phyloP scores from a whole-genome alignment of 139 green algal species.

The Chlorella sp. region DNA sequence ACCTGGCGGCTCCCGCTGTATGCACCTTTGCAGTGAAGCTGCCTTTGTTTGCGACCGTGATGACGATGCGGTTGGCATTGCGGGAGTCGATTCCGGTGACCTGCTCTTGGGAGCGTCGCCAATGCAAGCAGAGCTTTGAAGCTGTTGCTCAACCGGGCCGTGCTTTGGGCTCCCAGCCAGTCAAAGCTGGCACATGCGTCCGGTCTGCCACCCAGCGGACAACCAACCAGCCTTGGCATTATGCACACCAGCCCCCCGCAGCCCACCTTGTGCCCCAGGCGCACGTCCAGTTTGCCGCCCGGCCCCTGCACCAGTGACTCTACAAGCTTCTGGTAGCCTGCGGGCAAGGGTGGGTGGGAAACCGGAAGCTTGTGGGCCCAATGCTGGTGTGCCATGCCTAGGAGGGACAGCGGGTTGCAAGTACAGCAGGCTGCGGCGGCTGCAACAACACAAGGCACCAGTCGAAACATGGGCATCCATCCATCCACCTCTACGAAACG shows the following conservation, averaged over 20 bases:
- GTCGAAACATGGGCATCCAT: background rate
- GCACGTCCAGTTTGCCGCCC: background rate
- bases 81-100: slow-evolving; percentile 2
- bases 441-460: background rate
- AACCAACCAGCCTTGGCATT: no score
- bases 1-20: no score
- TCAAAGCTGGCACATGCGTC: no score
- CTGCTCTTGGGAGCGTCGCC: background rate
- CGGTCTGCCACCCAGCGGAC: no score
- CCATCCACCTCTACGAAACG: background rate
- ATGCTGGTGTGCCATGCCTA: background rate
- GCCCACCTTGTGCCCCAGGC: background rate
- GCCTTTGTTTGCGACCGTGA: background rate
- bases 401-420: background rate
- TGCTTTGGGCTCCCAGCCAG: no score
- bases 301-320: background rate
- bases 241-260: no score
- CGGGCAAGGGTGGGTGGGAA: background rate
- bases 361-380: background rate
- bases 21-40: background rate
- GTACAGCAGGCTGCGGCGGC: background rate
- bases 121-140: no score
- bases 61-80: background rate
- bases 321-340: slow-evolving; percentile 4
- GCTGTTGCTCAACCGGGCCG: no score